Percentiles rank a stretch among this genome's conserved stretches.
These are phyloP conservation scores for Dendrobium chrysotoxum DNA, from an alignment of 106 monocot genomes.

Conservation along the genomic window DNA sequence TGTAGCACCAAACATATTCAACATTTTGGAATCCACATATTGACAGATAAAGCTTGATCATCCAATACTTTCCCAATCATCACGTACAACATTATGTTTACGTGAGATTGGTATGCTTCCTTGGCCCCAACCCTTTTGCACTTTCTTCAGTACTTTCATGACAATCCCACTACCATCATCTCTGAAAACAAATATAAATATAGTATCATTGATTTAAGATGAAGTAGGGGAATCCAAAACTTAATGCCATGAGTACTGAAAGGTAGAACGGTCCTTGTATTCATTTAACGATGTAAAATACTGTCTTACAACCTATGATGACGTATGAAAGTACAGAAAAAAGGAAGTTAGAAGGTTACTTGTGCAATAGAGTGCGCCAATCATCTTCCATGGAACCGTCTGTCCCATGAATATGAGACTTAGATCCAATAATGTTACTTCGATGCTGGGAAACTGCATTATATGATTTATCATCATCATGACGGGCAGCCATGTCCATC, in stretches of 20 bases:
- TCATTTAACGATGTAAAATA: no score
- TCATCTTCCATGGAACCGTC: slow-evolving; percentile 28
- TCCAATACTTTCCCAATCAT: slow-evolving; percentile 19
- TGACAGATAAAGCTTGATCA: slow-evolving; percentile 10
- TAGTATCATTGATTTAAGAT: neutral
- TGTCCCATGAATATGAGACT: slow-evolving; percentile 7
- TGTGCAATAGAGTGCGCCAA: slow-evolving; percentile 64
- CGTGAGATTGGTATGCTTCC: slow-evolving; percentile 47
- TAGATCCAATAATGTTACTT: slow-evolving; percentile 9
- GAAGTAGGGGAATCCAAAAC: neutral
- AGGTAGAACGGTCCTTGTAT: no score
- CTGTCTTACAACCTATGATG: neutral
- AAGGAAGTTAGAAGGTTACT: slow-evolving; percentile 25
- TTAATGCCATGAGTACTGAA: neutral
- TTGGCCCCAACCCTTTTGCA: slow-evolving; percentile 94
- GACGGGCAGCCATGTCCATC: slow-evolving; percentile 68
- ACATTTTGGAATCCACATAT: neutral
- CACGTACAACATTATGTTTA: slow-evolving; percentile 21
- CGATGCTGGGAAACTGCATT: slow-evolving; percentile 3
- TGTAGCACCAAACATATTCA: neutral
- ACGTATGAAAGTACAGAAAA: neutral
- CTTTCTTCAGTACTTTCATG: slow-evolving; percentile 66
- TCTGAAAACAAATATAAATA: slow-evolving; percentile 26
- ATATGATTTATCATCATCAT: slow-evolving; percentile 27
- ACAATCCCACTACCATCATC: slow-evolving; percentile 87